Evolutionary conservation across 352 stramenopile genomes (phyloP), one percentile per base, ranked within the genome.

Genomic region (Phytophthora fragariaefolia): DNA sequence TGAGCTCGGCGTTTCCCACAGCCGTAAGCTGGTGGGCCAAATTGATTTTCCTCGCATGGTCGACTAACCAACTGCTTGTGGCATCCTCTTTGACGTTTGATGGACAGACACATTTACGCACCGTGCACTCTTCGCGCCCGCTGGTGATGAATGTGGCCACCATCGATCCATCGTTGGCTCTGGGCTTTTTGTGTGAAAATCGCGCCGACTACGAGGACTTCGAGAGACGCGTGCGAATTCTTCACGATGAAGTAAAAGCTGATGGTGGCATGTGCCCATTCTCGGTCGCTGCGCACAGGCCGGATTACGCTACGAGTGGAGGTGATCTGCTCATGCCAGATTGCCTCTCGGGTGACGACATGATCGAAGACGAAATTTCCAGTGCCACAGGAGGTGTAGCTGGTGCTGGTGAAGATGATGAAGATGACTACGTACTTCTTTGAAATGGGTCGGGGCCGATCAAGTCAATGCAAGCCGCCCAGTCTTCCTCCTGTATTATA

Each of bases 111-210:
- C 79, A 89, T 67, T 32, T 85, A 43, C 71, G 77, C 34, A 87
- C 79, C 18, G 77, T 90, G 36, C 81, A 86, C 54, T 82, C 76
- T 30, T 80, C 69, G 23, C 56, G 69, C 27, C 84, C 79, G 64
- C 60, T 91, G 62, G 87, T 89, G 64, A 96, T 97, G 77, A 82
- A 86, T 49, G 79, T 97, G 36, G 81, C 86, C 23, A 87, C 84
- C 34, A 96, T 98, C 63, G 96, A 99, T 83, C 94, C 96, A 20
- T 98, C 91, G 36, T 81, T 98, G 40, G 94, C 96, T 17, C 76
- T 99, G 42, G 95, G 92, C 3, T 99, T 99, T 74, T 89, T 98
- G 45, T 97, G 95, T 63, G 74, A 87, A 27, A 85, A 89, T 32
- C 78, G 82, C 10, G 53, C 73, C 13, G 87, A 97, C 48, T 94